Conservation (phyloP, 371 early-diverging fungal species). For the Mucor indicus region DNA sequence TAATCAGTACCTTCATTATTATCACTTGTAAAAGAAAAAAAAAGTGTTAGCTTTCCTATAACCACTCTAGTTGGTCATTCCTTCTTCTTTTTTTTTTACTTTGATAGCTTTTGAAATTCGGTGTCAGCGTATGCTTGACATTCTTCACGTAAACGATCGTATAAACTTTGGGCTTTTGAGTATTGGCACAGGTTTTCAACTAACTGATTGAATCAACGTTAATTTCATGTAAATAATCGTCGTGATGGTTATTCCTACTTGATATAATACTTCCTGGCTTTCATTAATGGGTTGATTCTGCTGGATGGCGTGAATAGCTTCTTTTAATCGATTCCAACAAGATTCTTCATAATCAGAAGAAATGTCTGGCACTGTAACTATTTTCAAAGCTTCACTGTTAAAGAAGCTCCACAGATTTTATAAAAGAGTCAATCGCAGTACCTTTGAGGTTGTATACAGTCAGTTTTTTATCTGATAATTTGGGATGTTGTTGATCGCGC, state of each 20-base stretch:
- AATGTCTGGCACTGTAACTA: too few relatives aligned
- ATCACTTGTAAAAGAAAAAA: neutral
- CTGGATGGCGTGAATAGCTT: conserved; percentile 77
- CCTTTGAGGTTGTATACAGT: conserved; percentile 29
- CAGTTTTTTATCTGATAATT: conserved; percentile 37
- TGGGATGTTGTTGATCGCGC: conserved; percentile 27
- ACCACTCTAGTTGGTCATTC: too few relatives aligned
- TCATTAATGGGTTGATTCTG: conserved; percentile 53
- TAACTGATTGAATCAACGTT: conserved; percentile 5
- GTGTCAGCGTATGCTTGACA: conserved; percentile 55
- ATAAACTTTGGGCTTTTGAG: conserved; percentile 64
- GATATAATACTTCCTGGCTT: conserved; percentile 84
- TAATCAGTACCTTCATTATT: conserved; percentile 33
- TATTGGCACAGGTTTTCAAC: conserved; percentile 88
- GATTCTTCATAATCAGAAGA: conserved; percentile 66
- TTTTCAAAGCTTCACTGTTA: too few relatives aligned
- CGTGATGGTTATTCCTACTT: too few relatives aligned
- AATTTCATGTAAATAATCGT: neutral
- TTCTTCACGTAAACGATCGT: conserved; percentile 57
- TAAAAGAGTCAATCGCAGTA: conserved; percentile 15
- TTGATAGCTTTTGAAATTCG: conserved; percentile 21
- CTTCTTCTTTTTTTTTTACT: too few relatives aligned
- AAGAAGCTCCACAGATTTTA: too few relatives aligned
- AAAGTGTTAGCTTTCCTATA: too few relatives aligned
- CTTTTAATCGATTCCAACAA: conserved; percentile 64